Base-by-base conservation (phyloP, 2,329 filamentous ascomycete genomes). In the Diaporthe vaccinii region DNA sequence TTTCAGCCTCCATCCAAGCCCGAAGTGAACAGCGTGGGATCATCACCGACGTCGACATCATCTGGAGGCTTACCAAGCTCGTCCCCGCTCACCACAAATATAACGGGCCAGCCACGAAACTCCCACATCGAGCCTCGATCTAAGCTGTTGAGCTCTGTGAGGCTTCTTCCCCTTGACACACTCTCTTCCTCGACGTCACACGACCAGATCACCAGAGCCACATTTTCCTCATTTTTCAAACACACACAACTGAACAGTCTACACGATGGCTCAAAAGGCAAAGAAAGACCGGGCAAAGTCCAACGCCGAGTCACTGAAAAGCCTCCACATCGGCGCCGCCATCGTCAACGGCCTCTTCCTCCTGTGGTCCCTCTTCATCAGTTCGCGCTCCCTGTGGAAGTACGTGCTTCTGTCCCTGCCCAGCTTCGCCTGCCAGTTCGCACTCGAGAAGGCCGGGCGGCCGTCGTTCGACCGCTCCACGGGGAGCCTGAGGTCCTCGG, bases 401-500 rank as follows among this genome's bases (percentile, higher is more conserved):
- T 99, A 98, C 84, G 82, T 91, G 75, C 77, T 95, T 57, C 86
- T 98, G 78, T 95, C 93, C 3, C 83, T 90, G 0, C 97, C 97
- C 0, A 92, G 93, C 71, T 88, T 98, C 71, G 81, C 93, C 79
- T 95, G 97, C 85, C 92, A 98, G 83, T 93, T 94, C 82, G 92
- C 95, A 80, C 93, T 99, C 77, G 97, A 99, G 84, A 90, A 90
- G 62, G 91, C 95, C 10, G 95, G 94, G 17, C 94, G 96, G 14
- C 97, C 97, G 34, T 92, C 88, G 76, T 94, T 93, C 82, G 91
- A 92, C 78, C 83, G 91, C 31, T 85, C 86, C 36, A 92, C 91
- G 65, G 89, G 88, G 20, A 88, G 92, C n/a, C 87, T 98, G 77
- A 92, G 91, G 82, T 91, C 89, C 44, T 88, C 94, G 0, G 96